Base-by-base conservation (phyloP, 2,329 filamentous ascomycete genomes). In the Camptophora hylomeconis region DNA sequence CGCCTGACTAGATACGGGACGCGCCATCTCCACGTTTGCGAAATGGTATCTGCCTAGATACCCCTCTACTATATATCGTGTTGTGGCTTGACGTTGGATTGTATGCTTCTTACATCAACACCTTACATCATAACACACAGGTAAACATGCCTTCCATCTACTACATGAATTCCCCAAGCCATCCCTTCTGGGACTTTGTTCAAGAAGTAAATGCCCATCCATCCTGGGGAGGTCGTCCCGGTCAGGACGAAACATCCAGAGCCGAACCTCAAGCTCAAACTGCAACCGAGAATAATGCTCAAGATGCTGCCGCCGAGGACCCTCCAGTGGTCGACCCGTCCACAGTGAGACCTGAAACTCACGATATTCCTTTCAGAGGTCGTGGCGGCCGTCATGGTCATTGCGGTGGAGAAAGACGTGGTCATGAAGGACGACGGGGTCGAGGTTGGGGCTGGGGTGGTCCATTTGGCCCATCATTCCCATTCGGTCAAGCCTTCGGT, bases 171-270 rank as follows among this genome's bases (percentile, higher is more conserved):
- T 32, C 41, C 12, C 40, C 38, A 17, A 40, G 37, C 19, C 42
- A 60, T 42, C 61, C 65, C 28, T 67, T 71, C 46, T 70, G 67
- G 67, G 65, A 71, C 46, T 66, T 64, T 35, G 41, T 70, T 30
- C 56, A 61, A 29, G 54, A 50, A 36, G 52, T 72, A 8, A 65
- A 70, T 39, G 47, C 54, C 14, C 57, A 65, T 42, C 58, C 63
- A 15, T 57, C 60, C 48, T 62, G 60, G 37, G 46, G 47, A 29
- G 50, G 48, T 44, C 27, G 46, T 36, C 20, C 46, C 41, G 22
- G 39, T 35, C 29, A 44, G 41, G 32, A 10, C 50, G 53, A 39
- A 50, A 47, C 33, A 57, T 51, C 48, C 11, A 44, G 47, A 32
- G 45, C 36, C 13, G 45, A 56, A 30, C 48, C 58, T 42, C 44